phyloP scores from a whole-genome alignment of 2,329 filamentous ascomycete genomes.

The Sarocladium oryzae region DNA sequence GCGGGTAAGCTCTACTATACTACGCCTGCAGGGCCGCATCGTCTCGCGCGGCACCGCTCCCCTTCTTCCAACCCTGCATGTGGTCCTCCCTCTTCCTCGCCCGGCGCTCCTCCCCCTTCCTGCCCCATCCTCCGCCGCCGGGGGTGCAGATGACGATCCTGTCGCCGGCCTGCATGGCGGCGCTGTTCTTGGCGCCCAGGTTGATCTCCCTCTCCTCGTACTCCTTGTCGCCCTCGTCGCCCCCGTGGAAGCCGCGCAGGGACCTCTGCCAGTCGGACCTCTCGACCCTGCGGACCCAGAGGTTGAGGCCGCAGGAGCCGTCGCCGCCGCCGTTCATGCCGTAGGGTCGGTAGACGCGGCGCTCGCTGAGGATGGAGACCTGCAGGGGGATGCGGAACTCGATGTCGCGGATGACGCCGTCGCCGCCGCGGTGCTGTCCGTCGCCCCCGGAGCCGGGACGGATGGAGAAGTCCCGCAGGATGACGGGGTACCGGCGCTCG shows the following conservation, averaged over 20 bases:
- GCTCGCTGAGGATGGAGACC: conserved; percentile 69
- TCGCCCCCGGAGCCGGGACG: conserved; percentile 55
- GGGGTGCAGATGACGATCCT: conserved; percentile 72
- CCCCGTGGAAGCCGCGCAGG: conserved; percentile 30
- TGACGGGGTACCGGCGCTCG: conserved; percentile 57
- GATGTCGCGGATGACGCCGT: conserved; percentile 71
- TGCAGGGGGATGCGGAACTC: conserved; percentile 73
- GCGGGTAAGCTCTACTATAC: too few relatives aligned
- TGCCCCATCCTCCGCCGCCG: conserved; percentile 73
- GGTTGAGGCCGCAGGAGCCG: conserved; percentile 71
- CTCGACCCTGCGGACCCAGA: conserved; percentile 74
- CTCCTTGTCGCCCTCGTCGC: conserved; percentile 30
- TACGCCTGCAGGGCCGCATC: conserved; percentile 52
- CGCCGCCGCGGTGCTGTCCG: conserved; percentile 63
- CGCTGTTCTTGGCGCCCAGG: conserved; percentile 73
- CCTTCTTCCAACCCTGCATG: conserved; percentile 46
- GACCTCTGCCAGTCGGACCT: conserved; percentile 45
- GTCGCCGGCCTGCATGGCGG: conserved; percentile 68
- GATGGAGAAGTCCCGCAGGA: conserved; percentile 64
- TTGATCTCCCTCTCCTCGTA: conserved; percentile 61
- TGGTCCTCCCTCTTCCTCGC: conserved; percentile 47
- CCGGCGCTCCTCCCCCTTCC: conserved; percentile 49
- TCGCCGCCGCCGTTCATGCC: conserved; percentile 75
- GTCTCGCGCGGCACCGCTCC: conserved; percentile 53
- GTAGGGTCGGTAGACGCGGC: conserved; percentile 63